phyloP scores from a whole-genome alignment of 768 basidiomycete species.

The Cyathus striatus region DNA sequence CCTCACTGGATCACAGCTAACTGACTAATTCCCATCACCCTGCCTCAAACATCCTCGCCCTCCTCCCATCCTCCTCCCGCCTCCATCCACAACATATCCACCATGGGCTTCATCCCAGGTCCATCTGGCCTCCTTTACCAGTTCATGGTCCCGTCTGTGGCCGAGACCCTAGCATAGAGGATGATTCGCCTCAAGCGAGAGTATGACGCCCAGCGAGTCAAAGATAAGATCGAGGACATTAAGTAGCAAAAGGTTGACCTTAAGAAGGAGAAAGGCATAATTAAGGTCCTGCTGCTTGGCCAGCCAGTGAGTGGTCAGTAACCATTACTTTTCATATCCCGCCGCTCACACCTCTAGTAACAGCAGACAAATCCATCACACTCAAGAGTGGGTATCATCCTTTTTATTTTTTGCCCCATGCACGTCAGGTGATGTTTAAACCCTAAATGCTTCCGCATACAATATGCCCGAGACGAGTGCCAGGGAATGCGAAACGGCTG shows the following conservation, averaged over 20 bases:
- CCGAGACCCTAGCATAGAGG: constrained; percentile 48
- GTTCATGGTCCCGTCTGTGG: constrained; percentile 41
- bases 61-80: constrained; percentile 8
- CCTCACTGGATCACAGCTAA: too few species aligned
- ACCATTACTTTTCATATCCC: constrained; percentile 4
- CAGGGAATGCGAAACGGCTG: constrained; percentile 64
- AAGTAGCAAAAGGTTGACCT: constrained; percentile 37
- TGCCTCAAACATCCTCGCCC: too few species aligned
- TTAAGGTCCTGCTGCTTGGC: constrained; percentile 60
- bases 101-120: constrained; percentile 29
- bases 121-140: constrained; percentile 39
- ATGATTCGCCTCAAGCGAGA: constrained; percentile 41
- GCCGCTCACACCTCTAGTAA: background rate
- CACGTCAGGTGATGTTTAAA: too few species aligned
- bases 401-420: background rate
- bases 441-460: constrained; percentile 71
- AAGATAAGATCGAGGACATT: constrained; percentile 57
- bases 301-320: constrained; percentile 61
- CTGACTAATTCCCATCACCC: too few species aligned
- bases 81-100: constrained; percentile 4
- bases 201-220: constrained; percentile 39
- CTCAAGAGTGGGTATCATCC: constrained; percentile 47
- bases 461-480: constrained; percentile 60
- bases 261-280: constrained; percentile 39
- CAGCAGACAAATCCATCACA: constrained; percentile 64